Base-by-base conservation (phyloP, 2,329 filamentous ascomycete genomes). In the Epicoccum sorghinum region DNA sequence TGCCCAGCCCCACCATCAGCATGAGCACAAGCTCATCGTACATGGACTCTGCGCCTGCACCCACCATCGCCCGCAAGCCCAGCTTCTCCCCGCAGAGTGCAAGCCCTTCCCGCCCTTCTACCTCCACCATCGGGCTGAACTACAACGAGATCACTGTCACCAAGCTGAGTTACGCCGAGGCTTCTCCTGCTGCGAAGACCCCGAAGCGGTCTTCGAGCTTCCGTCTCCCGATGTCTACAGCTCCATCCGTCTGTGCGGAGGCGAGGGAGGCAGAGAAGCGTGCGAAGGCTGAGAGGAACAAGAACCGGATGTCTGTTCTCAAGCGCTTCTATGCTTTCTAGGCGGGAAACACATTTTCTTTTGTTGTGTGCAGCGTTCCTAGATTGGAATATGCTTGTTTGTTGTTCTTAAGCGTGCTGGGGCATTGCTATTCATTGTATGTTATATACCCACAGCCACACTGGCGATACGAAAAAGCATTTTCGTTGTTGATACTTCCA, bases 251-350 rank as follows among this genome's bases (percentile, higher is more conserved):
- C 4, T 10, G 39, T 5, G 45, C 52, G 3, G 37, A 36, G 4
- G 24, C 24, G 4, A 55, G 38, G 4, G 25, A 50, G 1, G 3
- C 29, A 1, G 52, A 50, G 42, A 55, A 50, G 37, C 9, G 46
- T 4, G 42, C 32, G 8, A 46, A 41, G 22, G 30, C 41, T 10
- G 52, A 54, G 37, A 40, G 32, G 33, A 33, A 23, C 3, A 44
- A 40, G 25, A 50, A 30, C 13, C 29, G 52, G 14, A 29, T 50
- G 52, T 55, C 52, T 22, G 33, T 56, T 7, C 12, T 56, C 24
- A 52, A 47, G 47, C 39, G 39, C 3, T 52, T 56, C 7, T 56
- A 51, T 23, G 48, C 43, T 14, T 52, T 56, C 23, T 52, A 47
- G 32, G 25, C 12, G 1, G 18, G 18, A 18, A 18, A 3, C 9